These are phyloP conservation scores for Suillus subluteus DNA, from an alignment of 768 basidiomycete genomes.

Conservation along the genomic window DNA sequence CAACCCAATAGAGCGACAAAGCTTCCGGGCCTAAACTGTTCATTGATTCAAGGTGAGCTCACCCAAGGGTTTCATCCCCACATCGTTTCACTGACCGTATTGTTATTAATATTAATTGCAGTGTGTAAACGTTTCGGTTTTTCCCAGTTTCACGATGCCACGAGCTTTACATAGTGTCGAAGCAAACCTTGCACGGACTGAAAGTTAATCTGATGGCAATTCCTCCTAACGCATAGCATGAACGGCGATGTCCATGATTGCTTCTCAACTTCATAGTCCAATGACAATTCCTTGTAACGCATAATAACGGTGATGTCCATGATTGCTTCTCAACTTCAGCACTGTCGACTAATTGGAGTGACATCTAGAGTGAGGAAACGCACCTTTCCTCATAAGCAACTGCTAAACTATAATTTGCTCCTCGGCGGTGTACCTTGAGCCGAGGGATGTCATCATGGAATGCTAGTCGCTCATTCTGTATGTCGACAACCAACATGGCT, in stretches of 20 bases:
- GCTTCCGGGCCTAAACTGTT: not conserved
- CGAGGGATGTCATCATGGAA: not conserved
- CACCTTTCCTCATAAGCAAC: conserved; percentile 3
- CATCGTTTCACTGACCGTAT: not conserved
- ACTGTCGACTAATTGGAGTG: too few relatives aligned
- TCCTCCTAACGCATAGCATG: not conserved
- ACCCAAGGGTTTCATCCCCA: not conserved
- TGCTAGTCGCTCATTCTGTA: not conserved
- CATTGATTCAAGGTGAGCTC: not conserved
- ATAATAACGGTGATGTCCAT: not conserved
- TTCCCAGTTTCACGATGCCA: not conserved
- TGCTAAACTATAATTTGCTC: too few relatives aligned
- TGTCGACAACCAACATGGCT: not conserved
- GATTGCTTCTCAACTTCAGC: not conserved
- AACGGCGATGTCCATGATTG: not conserved
- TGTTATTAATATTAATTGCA: not conserved
- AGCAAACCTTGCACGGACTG: not conserved
- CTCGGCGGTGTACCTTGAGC: not conserved
- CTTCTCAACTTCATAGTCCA: too few relatives aligned
- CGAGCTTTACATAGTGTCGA: not conserved
- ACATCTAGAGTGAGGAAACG: too few relatives aligned
- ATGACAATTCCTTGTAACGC: not conserved
- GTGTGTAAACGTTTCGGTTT: conserved; percentile 1
- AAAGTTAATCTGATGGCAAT: not conserved
- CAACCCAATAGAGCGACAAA: not conserved